Evolutionary conservation across 352 stramenopile genomes (phyloP).

Genomic region (Pythium insidiosum): DNA sequence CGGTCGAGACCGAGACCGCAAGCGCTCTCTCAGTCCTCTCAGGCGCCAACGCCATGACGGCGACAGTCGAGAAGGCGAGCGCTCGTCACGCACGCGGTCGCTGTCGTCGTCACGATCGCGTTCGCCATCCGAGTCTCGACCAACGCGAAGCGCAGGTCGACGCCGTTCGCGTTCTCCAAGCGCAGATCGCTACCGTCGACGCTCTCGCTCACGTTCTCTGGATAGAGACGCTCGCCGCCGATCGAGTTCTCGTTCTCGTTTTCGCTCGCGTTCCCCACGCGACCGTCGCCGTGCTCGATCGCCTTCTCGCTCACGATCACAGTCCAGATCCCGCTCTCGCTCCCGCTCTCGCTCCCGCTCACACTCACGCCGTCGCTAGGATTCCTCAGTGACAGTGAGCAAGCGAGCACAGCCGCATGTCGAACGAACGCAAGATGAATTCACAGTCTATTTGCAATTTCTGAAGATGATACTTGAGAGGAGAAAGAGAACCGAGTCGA

Average conservation of each 20-base stretch:
- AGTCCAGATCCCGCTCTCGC: not conserved
- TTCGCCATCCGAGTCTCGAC: not conserved
- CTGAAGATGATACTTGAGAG: too few relatives aligned
- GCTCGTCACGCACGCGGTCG: not conserved
- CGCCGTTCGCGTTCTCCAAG: slow-evolving; percentile 3
- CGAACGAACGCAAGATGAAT: too few relatives aligned
- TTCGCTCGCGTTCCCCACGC: not conserved
- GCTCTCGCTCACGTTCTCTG: slow-evolving; percentile 3
- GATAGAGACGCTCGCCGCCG: not conserved
- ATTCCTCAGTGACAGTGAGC: too few relatives aligned
- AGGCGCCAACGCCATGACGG: not conserved
- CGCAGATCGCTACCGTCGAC: not conserved
- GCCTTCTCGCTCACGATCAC: slow-evolving; percentile 1
- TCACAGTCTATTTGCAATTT: too few relatives aligned
- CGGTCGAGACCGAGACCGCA: not conserved
- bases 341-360: too few relatives aligned
- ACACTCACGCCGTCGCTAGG: too few relatives aligned
- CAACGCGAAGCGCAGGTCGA: not conserved
- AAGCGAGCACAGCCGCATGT: too few relatives aligned
- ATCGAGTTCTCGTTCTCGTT: not conserved
- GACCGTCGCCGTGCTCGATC: not conserved
- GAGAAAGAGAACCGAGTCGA: too few relatives aligned
- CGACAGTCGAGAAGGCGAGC: not conserved
- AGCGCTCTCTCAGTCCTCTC: not conserved
- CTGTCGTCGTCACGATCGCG: slow-evolving; percentile 1